Base-by-base conservation (phyloP, 1,284 basidiomycete genomes). In the Puccinia novopanici region DNA sequence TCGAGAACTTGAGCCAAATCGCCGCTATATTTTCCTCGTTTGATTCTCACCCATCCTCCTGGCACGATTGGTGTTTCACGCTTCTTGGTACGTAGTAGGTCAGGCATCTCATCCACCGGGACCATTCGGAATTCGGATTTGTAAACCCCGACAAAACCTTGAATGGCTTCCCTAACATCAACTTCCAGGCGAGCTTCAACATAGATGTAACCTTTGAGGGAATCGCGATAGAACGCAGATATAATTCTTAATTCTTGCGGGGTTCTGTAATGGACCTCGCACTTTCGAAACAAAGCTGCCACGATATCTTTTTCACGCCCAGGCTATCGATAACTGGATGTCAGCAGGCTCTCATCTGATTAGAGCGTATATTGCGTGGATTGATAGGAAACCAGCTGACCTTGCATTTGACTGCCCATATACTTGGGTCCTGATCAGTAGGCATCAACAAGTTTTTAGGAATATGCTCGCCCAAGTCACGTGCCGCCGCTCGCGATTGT, bases 101-200 rank as follows among this genome's bases (percentile, higher is more conserved):
- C 94, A 8, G 95, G 94, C 96, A 99, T 99, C 88, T 99, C 96
- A 83, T 98, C 94, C 82, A 98, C 95, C 12, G 95, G 95, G 0
- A 99, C 94, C 55, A 98, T 90, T 57, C 90, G 89, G 82, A 95
- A 90, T 24, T 92, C 92, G 50, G 90, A 90, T 52, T 90, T 89
- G 86, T 95, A 99, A 74, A 96, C 91, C 77, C 95, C 96, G 75
- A 98, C 93, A 61, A 99, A 91, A 48, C 95, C 96, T 80, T 91
- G 89, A 85, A 93, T 90, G 2, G 95, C 95, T 72, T 92, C 89
- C 82, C 89, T 90, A 81, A 98, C 96, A 84, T 95, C 91, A 81
- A 93, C 91, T 42, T 93, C 90, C 82, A 92, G 92, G 68, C 93
- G 90, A 8, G 96, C 94, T 87, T 99, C 96, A 79, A 99, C 91